Evolutionary conservation across 768 basidiomycete genomes (phyloP).

Genomic region (Trametes cubensis): DNA sequence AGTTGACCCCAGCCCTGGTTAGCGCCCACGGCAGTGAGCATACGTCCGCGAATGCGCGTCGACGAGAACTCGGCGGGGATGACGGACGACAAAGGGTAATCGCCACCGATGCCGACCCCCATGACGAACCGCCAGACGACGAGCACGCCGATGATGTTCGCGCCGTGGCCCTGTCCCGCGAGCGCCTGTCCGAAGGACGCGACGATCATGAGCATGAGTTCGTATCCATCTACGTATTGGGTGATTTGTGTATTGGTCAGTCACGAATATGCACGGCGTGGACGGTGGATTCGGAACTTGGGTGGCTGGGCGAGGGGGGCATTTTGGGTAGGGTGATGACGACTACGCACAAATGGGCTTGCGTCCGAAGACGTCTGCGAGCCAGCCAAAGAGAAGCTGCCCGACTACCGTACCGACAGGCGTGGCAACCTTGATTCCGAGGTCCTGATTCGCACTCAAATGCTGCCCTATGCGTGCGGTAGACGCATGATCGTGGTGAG

Average conservation of each 20-base stretch:
- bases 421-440: slow-evolving; percentile 47
- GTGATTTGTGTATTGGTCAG: too few species aligned
- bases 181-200: slow-evolving; percentile 81
- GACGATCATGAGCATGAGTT: slow-evolving; percentile 80
- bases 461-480: slow-evolving; percentile 22
- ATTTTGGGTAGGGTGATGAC: too few species aligned
- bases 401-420: slow-evolving; percentile 45
- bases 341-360: slow-evolving; percentile 38
- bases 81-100: slow-evolving; percentile 49
- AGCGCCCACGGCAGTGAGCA: slow-evolving; percentile 52
- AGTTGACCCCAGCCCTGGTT: slow-evolving; percentile 51
- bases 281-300: neutral
- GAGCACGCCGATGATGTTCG: slow-evolving; percentile 74
- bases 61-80: slow-evolving; percentile 53
- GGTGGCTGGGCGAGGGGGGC: neutral
- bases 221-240: slow-evolving; percentile 56
- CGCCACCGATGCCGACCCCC: slow-evolving; percentile 34
- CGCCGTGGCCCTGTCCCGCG: slow-evolving; percentile 64
- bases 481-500: too few species aligned
- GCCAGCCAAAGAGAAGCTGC: slow-evolving; percentile 48
- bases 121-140: slow-evolving; percentile 81
- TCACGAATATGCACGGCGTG: too few species aligned
- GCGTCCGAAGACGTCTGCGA: slow-evolving; percentile 46
- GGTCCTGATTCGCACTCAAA: slow-evolving; percentile 48
- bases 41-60: slow-evolving; percentile 46